Percentiles rank a stretch among this genome's conserved stretches.
phyloP scores from a whole-genome alignment of 2,329 filamentous ascomycete genomes.

The Talaromyces sp. region DNA sequence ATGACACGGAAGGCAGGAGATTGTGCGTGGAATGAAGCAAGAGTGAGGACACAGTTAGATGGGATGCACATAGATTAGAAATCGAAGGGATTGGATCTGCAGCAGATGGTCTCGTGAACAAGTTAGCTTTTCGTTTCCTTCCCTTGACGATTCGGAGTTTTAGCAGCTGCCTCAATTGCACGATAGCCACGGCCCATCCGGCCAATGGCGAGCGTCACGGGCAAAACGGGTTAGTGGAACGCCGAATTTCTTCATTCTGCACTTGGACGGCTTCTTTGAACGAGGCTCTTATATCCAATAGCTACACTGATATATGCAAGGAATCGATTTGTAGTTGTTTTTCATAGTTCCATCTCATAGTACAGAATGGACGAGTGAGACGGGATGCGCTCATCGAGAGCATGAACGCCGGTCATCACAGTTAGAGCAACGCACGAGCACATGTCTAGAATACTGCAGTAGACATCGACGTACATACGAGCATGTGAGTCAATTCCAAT shows the following conservation, averaged over 20 bases:
- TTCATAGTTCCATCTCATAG: no score
- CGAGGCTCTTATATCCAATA: no score
- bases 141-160: constrained; percentile 5
- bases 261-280: background rate
- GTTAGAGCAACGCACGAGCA: background rate
- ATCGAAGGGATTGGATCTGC: background rate
- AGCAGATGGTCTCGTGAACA: background rate
- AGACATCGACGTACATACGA: background rate
- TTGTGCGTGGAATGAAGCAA: background rate
- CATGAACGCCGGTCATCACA: background rate
- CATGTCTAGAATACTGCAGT: background rate
- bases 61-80: background rate
- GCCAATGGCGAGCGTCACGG: constrained; percentile 3
- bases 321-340: no score
- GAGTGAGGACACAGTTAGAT: background rate
- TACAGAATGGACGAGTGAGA: no score
- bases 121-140: background rate
- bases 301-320: no score
- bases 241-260: background rate
- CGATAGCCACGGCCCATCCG: constrained; percentile 1
- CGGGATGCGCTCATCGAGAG: background rate
- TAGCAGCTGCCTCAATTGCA: constrained; percentile 6
- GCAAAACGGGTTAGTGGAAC: constrained; percentile 6
- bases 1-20: background rate
- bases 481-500: background rate